phyloP scores from a whole-genome alignment of 805 yeast genomes.

The Suhomyces prunicola region DNA sequence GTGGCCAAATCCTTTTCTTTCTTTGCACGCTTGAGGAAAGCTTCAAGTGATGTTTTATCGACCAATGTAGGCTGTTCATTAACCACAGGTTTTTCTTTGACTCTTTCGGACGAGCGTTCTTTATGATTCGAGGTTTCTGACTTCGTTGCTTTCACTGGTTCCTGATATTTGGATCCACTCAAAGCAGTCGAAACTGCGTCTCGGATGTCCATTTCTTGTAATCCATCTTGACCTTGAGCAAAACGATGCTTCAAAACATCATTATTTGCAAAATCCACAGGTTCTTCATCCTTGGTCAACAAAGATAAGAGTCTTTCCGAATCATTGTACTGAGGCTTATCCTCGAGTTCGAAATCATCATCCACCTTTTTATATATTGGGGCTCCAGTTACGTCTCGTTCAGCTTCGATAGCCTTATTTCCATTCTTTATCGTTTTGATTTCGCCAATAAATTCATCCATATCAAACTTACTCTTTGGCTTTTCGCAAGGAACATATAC shows the following conservation, averaged over 20 bases:
- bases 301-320: slow-evolving; percentile 15
- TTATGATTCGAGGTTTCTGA: not conserved
- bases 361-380: not conserved
- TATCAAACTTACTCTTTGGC: slow-evolving; percentile 15
- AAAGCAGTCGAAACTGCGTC: slow-evolving; percentile 24
- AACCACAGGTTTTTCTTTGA: not conserved
- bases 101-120: not conserved
- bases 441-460: slow-evolving; percentile 14
- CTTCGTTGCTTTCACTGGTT: not conserved
- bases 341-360: not conserved
- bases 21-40: slow-evolving; percentile 44
- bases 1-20: slow-evolving; percentile 35
- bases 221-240: not conserved
- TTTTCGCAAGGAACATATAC: slow-evolving; percentile 5
- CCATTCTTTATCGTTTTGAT: not conserved
- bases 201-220: slow-evolving; percentile 14
- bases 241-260: slow-evolving; percentile 3
- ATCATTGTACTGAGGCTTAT: slow-evolving; percentile 12
- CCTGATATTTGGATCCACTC: slow-evolving; percentile 7
- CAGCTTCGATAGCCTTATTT: not conserved
- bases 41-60: slow-evolving; percentile 26
- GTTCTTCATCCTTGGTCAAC: slow-evolving; percentile 11
- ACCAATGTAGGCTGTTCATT: not conserved
- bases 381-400: not conserved
- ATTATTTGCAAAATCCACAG: slow-evolving; percentile 6